A percentile compares a stretch with the other conserved stretches of the same genome.
Evolutionary conservation across 768 basidiomycete genomes (phyloP).

Genomic region (Lentinula detonsa): DNA sequence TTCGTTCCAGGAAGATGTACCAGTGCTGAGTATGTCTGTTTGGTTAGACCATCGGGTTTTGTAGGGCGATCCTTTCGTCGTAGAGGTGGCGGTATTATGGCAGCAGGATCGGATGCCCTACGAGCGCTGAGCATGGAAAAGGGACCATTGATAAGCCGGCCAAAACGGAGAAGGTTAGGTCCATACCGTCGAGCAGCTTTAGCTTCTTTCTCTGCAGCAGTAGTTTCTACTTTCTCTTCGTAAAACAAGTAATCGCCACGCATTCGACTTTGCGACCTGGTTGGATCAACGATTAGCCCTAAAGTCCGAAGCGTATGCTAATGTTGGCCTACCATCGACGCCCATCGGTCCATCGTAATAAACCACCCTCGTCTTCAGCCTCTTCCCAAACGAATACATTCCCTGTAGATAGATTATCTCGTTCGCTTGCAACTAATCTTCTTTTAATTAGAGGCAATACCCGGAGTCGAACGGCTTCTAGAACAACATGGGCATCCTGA

Average conservation of each 20-base stretch:
- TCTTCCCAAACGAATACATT: conserved; percentile 87
- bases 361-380: conserved; percentile 58
- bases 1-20: conserved; percentile 57
- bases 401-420: conserved; percentile 64
- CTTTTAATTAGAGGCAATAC: conserved; percentile 67
- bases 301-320: neutral
- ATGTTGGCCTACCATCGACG: conserved; percentile 52
- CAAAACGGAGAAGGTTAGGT: neutral
- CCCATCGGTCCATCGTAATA: conserved; percentile 80
- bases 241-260: conserved; percentile 79
- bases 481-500: conserved; percentile 69
- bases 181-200: conserved; percentile 72
- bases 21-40: conserved; percentile 79
- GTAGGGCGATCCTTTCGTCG: conserved; percentile 74
- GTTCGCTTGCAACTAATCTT: conserved; percentile 61
- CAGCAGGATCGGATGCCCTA: conserved; percentile 55
- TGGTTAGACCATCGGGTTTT: conserved; percentile 76
- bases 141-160: neutral
- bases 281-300: neutral
- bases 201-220: conserved; percentile 71
- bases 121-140: conserved; percentile 34
- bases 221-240: conserved; percentile 78
- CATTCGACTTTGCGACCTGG: conserved; percentile 83
- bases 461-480: conserved; percentile 71
- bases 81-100: conserved; percentile 50